A percentile compares a stretch with the other conserved stretches of the same genome.
Conservation (phyloP, 1,284 basidiomycete genomes). For the Apiotrichum akiyoshidainum region DNA sequence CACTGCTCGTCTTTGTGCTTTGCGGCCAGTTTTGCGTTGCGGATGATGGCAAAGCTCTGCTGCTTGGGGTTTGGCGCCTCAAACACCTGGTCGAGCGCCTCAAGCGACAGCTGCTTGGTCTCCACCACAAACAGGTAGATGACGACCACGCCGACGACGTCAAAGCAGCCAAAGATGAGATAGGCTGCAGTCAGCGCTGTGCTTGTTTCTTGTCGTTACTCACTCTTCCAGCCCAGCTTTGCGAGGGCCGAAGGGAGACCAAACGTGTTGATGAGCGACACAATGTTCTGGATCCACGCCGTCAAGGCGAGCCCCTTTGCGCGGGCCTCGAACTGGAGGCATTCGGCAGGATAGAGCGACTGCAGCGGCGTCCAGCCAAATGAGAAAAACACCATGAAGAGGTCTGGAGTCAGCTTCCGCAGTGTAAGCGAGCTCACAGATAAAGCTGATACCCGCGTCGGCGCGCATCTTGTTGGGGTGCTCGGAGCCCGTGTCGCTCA, state of each 20-base stretch:
- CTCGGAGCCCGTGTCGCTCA: too few relatives aligned
- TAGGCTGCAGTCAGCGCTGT: constrained; percentile 53
- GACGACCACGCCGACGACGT: constrained; percentile 58
- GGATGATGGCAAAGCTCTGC: constrained; percentile 26
- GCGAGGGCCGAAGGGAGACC: constrained; percentile 35
- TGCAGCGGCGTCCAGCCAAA: constrained; percentile 61
- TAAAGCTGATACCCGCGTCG: constrained; percentile 36
- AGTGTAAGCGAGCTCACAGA: constrained; percentile 6
- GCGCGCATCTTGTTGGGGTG: constrained; percentile 19
- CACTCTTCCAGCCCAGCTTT: constrained; percentile 29
- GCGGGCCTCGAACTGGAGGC: constrained; percentile 55
- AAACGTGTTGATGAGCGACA: constrained; percentile 38
- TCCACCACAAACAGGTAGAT: constrained; percentile 59
- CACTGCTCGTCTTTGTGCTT: too few relatives aligned
- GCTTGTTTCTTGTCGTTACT: constrained; percentile 22
- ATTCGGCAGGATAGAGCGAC: constrained; percentile 59
- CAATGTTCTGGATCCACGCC: constrained; percentile 20
- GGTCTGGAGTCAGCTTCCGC: neutral
- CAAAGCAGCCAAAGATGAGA: constrained; percentile 58
- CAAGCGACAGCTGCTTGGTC: constrained; percentile 55
- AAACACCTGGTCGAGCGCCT: constrained; percentile 60
- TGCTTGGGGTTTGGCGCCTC: constrained; percentile 54
- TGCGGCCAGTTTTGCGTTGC: too few relatives aligned
- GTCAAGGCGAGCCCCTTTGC: constrained; percentile 54
- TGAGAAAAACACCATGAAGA: constrained; percentile 37